These are phyloP conservation scores for Omphalotus guepiniiformis DNA, from an alignment of 768 basidiomycete genomes.

Conservation along the genomic window DNA sequence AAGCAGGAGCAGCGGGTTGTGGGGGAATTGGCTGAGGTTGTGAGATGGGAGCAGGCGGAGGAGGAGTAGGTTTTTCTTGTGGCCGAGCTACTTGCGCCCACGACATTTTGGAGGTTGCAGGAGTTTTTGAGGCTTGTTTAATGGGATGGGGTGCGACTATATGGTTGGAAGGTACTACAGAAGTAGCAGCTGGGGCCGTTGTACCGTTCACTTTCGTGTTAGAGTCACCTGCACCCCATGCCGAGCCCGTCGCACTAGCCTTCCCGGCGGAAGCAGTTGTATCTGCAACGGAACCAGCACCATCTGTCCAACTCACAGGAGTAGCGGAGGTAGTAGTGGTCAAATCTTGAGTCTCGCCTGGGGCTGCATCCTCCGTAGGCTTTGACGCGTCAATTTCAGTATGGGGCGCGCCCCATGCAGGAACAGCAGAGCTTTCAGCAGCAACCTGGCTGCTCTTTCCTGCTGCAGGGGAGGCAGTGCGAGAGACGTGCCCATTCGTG, in stretches of 20 bases:
- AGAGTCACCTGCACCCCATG: conserved; percentile 15
- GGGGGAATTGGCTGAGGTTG: conserved; percentile 6
- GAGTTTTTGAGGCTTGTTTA: conserved; percentile 45
- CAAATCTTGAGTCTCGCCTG: conserved; percentile 14
- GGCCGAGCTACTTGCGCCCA: conserved; percentile 83
- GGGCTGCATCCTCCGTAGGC: conserved; percentile 16
- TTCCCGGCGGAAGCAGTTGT: conserved; percentile 24
- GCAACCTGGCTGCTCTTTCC: conserved; percentile 9
- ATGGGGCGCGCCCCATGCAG: conserved; percentile 6
- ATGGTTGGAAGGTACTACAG: conserved; percentile 17
- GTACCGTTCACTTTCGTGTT: neutral
- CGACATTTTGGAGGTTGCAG: conserved; percentile 73
- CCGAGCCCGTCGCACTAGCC: conserved; percentile 33
- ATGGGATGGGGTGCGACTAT: conserved; percentile 18
- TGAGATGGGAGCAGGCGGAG: conserved; percentile 30
- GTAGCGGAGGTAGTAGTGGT: conserved; percentile 25
- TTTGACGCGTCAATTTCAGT: conserved; percentile 26
- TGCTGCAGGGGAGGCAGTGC: conserved; percentile 27
- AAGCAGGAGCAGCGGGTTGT: conserved; percentile 13
- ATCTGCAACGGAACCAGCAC: neutral
- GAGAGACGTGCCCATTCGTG: conserved; percentile 36
- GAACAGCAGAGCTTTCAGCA: conserved; percentile 5
- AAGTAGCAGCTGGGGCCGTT: conserved; percentile 1
- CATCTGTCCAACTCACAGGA: conserved; percentile 28
- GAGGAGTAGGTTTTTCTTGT: conserved; percentile 58